Percentiles rank a stretch among this genome's conserved stretches.
Evolutionary conservation across 352 stramenopile species (phyloP).

Genomic region (Saprolegnia parasitica): DNA sequence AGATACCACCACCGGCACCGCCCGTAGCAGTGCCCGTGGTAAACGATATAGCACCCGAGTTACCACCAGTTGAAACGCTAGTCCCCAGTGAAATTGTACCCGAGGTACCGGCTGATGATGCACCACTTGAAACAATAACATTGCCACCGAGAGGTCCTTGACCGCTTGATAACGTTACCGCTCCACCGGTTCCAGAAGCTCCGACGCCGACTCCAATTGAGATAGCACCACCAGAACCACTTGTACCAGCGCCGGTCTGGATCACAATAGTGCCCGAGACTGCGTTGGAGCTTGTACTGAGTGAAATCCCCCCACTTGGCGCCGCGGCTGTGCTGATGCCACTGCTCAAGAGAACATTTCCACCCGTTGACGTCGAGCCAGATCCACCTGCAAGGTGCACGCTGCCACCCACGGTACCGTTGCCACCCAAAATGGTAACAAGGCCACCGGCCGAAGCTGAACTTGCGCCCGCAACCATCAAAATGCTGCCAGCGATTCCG

Average conservation of each 20-base stretch:
- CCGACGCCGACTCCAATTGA: conserved; percentile 32
- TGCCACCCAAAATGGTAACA: background rate
- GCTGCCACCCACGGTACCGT: conserved; percentile 10
- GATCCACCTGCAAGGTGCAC: conserved; percentile 4
- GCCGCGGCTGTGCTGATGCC: background rate
- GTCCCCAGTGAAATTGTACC: conserved; percentile 31
- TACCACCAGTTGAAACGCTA: conserved; percentile 30
- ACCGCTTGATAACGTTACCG: conserved; percentile 63
- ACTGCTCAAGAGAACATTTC: conserved; percentile 10
- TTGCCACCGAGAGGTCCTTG: conserved; percentile 46
- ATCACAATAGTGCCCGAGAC: background rate
- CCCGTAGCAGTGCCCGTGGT: conserved; percentile 31
- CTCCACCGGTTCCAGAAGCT: conserved; percentile 48
- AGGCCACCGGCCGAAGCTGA: conserved; percentile 4
- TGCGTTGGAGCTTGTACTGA: conserved; percentile 1
- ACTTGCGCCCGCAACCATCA: conserved; percentile 5
- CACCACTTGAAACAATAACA: conserved; percentile 11
- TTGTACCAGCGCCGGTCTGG: background rate
- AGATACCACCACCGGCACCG: conserved; percentile 34
- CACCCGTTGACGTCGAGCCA: conserved; percentile 2
- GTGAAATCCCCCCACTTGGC: background rate
- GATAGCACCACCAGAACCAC: conserved; percentile 6
- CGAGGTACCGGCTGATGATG: conserved; percentile 13
- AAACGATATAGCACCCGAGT: conserved; percentile 34
- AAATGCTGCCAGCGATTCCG: background rate